Conservation (phyloP, 768 basidiomycete species). For the Mrakia blollopis region DNA sequence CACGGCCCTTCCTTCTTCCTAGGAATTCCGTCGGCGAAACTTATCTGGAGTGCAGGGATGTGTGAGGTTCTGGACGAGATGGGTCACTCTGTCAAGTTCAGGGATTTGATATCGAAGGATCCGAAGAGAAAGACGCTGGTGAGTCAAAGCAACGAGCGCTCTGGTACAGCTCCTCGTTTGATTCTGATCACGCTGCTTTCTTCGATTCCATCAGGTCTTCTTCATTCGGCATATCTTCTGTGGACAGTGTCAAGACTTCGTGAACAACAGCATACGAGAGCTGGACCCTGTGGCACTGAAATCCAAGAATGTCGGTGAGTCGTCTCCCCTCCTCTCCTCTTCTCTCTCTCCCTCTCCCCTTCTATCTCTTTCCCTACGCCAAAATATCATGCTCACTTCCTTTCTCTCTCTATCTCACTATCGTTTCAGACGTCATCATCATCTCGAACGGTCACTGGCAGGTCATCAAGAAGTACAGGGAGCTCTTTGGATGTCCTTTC, state of each 20-base stretch:
- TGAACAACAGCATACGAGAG: constrained; percentile 38
- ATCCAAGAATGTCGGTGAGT: constrained; percentile 39
- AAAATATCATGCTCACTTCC: neutral
- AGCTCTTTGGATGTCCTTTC: constrained; percentile 43
- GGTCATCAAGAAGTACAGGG: constrained; percentile 40
- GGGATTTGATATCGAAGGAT: constrained; percentile 31
- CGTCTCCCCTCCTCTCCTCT: constrained; percentile 6
- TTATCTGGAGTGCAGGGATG: constrained; percentile 42
- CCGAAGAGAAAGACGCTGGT: constrained; percentile 39
- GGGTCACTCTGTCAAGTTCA: constrained; percentile 33
- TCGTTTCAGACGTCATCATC: constrained; percentile 24
- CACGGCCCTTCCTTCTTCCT: neutral
- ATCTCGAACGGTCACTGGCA: constrained; percentile 44
- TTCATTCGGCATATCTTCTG: constrained; percentile 45
- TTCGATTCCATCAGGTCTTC: constrained; percentile 2
- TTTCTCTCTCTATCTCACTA: neutral
- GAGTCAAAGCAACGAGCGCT: neutral
- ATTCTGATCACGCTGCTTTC: neutral
- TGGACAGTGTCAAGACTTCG: constrained; percentile 42
- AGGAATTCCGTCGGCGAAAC: constrained; percentile 35
- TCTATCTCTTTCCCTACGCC: too few species aligned
- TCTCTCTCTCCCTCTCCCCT: too few species aligned
- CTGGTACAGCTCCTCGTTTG: neutral
- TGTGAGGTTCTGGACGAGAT: constrained; percentile 37
- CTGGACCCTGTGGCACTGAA: constrained; percentile 40